Evolutionary conservation across 768 basidiomycete genomes (phyloP).

Genomic region (Pisolithus marmoratus): DNA sequence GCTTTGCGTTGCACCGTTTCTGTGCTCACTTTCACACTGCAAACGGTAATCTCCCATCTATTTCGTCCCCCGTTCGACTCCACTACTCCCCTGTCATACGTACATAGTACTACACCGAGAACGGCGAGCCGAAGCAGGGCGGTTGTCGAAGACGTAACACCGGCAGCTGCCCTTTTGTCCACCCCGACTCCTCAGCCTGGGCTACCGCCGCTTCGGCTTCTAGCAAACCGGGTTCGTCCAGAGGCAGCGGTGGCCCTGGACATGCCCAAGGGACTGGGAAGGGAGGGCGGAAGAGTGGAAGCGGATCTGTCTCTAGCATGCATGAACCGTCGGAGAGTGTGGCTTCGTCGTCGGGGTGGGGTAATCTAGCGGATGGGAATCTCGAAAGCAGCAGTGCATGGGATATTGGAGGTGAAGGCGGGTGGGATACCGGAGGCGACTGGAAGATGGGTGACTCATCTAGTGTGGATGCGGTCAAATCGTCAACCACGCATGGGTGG

Average conservation of each 20-base stretch:
- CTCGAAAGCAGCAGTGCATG: not conserved
- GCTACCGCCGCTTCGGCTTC: conserved; percentile 9
- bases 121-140: conserved; percentile 18
- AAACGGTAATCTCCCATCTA: no score
- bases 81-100: not conserved
- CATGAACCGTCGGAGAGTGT: no score
- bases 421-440: conserved; percentile 9
- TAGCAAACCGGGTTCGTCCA: not conserved
- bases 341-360: not conserved
- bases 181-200: conserved; percentile 25
- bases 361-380: not conserved
- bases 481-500: conserved; percentile 3
- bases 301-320: no score
- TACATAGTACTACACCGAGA: conserved; percentile 25
- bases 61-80: no score
- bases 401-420: not conserved
- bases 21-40: not conserved
- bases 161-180: conserved; percentile 24
- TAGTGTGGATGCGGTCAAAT: not conserved
- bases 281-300: no score
- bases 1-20: not conserved
- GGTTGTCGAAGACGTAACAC: conserved; percentile 21
- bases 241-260: no score
- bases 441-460: conserved; percentile 3
- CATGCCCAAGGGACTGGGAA: no score